Base-by-base conservation (phyloP, 305 asterid species). In the Fraxinus latifolia region DNA sequence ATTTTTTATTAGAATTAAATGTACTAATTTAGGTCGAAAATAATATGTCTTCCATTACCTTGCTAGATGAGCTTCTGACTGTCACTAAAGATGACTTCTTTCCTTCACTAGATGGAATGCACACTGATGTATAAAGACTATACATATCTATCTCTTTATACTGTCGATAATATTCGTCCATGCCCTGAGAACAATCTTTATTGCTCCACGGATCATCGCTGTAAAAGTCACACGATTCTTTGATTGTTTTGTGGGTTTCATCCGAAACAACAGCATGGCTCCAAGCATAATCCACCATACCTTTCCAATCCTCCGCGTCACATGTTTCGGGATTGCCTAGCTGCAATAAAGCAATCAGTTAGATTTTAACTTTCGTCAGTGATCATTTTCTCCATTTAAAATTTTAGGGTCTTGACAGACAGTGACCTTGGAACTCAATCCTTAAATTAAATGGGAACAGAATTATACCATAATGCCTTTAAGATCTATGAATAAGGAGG, bases 211-310 rank as follows among this genome's bases (percentile, higher is more conserved):
- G 85, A 74, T 94, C 74, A 4, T 88, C 85, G 19, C 95, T 91
- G 88, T 88, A 83, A 53, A 94, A 95, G 75, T 95, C 91, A 71
- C 99, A 95, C 2, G 95, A 86, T 79, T 87, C 78, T 7, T 78
- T 74, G 12, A 94, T 90, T 3, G 83, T 87, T 80, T 89, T 89
- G 86, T 95, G 92, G 65, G 97, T 94, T 89, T 95, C 97, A 39
- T 95, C 99, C 6, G 99, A 95, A 80, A 94, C 89, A 21, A 95
- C 92, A 14, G 98, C 99, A 60, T 95, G 99, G 91, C 97, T 95
- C 98, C 99, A 95, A 23, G 98, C 99, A 78, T 93, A 95, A 82
- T 95, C 99, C 87, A 94, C 95, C 78, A 93, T 83, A 1, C 99
- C 99, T 79, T 88, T 90, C 98, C 96, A 92, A 81, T 95, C 99